Evolutionary conservation across 129 eudicot genomes (phyloP).

Genomic region (Oenanthe sinensis): DNA sequence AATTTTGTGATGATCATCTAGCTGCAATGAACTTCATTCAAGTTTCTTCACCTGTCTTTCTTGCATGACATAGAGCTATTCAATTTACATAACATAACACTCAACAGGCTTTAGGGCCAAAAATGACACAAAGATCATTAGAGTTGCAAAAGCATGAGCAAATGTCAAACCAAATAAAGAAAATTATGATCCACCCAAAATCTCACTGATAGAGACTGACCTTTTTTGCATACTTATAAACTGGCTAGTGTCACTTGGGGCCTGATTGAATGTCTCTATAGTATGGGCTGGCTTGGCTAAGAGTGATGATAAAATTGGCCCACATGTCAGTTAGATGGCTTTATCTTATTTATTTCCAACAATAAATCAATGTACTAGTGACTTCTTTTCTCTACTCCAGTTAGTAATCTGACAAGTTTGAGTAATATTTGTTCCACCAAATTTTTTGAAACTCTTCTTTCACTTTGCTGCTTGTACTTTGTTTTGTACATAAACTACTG

Average conservation of each 20-base stretch:
- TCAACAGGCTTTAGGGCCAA: not conserved
- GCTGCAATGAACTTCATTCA: not conserved
- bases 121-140: not conserved
- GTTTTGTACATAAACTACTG: not conserved
- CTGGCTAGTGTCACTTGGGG: not conserved
- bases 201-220: not conserved
- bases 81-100: not conserved
- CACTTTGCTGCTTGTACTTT: not conserved
- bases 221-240: too few relatives aligned
- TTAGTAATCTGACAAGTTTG: not conserved
- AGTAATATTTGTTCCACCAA: not conserved
- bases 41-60: not conserved
- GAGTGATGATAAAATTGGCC: not conserved
- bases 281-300: constrained; percentile 5
- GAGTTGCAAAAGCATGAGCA: not conserved
- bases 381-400: not conserved
- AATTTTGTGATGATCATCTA: not conserved
- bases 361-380: not conserved
- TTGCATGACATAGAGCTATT: not conserved
- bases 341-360: not conserved
- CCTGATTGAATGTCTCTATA: constrained; percentile 1
- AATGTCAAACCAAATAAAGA: not conserved
- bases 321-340: constrained; percentile 4
- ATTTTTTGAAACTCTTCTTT: not conserved
- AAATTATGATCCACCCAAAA: not conserved